Conservation (phyloP, 164 flowering plant species). For the Sedum album region DNA sequence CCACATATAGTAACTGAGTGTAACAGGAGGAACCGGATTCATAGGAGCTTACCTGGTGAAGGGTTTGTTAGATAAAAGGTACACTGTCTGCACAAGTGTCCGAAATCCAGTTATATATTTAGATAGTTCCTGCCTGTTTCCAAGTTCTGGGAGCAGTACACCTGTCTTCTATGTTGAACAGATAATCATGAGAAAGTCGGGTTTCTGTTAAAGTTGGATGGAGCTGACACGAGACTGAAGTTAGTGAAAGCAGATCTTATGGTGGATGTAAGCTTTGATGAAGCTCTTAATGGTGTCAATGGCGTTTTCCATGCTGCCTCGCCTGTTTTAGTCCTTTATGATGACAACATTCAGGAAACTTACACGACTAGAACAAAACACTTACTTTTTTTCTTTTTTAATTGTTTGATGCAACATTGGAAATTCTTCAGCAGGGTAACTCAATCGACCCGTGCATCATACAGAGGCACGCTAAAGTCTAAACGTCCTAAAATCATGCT, state of each 20-base stretch:
- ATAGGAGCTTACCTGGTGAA: conserved; percentile 51
- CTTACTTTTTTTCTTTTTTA: background rate
- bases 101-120: conserved; percentile 45
- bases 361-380: background rate
- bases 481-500: conserved; percentile 75
- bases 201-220: conserved; percentile 61
- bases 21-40: conserved; percentile 72
- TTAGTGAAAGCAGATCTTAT: conserved; percentile 68
- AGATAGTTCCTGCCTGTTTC: background rate
- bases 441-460: conserved; percentile 73
- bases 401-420: background rate
- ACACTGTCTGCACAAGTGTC: conserved; percentile 45
- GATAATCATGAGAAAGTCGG: conserved; percentile 60
- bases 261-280: conserved; percentile 78
- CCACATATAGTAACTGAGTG: conserved; percentile 13
- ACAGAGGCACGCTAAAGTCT: conserved; percentile 69
- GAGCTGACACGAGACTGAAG: conserved; percentile 79
- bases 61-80: conserved; percentile 44
- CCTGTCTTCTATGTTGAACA: conserved; percentile 6
- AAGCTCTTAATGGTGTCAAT: conserved; percentile 67
- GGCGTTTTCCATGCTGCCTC: conserved; percentile 96
- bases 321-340: conserved; percentile 70
- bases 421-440: conserved; percentile 38
- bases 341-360: conserved; percentile 50
- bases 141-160: no score